A percentile compares a stretch with the other conserved stretches of the same genome.
Evolutionary conservation across 2,329 filamentous ascomycete species (phyloP).

Genomic region (Penicillium olsonii): DNA sequence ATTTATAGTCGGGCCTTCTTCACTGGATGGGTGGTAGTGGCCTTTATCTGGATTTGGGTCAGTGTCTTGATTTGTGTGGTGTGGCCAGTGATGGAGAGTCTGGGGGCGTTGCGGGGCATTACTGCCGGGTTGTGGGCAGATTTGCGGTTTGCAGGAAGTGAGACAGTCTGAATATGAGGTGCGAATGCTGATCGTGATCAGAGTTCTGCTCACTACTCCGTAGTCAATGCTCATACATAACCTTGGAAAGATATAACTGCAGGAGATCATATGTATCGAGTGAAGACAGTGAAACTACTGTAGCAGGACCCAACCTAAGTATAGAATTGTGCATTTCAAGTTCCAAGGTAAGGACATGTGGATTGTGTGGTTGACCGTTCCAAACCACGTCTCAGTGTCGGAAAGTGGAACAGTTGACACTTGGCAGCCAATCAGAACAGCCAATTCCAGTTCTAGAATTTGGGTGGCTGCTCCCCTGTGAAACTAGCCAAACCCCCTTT

Average conservation of each 20-base stretch:
- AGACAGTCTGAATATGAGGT: conserved; percentile 1
- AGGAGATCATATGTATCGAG: too few species aligned
- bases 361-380: background rate
- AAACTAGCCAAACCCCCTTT: background rate
- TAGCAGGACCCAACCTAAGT: background rate
- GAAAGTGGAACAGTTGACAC: background rate
- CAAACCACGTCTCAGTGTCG: background rate
- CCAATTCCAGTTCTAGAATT: conserved; percentile 1
- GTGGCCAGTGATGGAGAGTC: conserved; percentile 43
- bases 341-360: too few species aligned
- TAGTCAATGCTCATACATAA: too few species aligned
- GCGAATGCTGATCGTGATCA: background rate
- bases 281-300: too few species aligned
- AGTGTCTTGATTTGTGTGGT: conserved; percentile 42
- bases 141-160: conserved; percentile 6
- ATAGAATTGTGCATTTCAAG: background rate
- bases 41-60: conserved; percentile 45
- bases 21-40: conserved; percentile 42
- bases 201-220: too few species aligned
- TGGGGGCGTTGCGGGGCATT: conserved; percentile 33
- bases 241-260: too few species aligned
- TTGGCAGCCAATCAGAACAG: background rate
- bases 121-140: conserved; percentile 20
- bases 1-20: conserved; percentile 40
- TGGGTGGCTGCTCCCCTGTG: background rate